Evolutionary conservation across 768 basidiomycete species (phyloP), one percentile per base, ranked within the genome.

Genomic region (Dioszegia crocea): DNA sequence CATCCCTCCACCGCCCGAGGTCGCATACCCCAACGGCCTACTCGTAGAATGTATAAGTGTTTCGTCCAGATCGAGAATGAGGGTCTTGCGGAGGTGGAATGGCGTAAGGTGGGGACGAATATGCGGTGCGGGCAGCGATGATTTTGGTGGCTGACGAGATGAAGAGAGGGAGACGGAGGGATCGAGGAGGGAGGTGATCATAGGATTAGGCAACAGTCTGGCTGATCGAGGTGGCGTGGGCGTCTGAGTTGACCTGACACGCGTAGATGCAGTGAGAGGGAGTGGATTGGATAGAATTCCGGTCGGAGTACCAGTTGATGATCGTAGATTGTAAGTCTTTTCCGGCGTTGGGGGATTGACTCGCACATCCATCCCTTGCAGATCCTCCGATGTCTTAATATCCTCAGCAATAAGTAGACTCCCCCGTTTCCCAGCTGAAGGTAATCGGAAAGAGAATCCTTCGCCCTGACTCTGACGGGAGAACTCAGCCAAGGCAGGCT

Each of bases 41-140:
- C 91, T 89, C 0, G 96, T 98, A 1, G 93, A 96, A 74, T 99
- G 96, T 58, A 98, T 98, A 47, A 99, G 84, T 0, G 96, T 99
- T 79, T 99, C 96, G 76, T 99, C 96, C 51, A 99, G 82, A 79
- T 99, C 96, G 43, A 99, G 84, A 29, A 99, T 92, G 36, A 99
- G 85, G 0, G 92, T 96, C 81, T 99, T 99, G 26, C 84, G 91
- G 30, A 84, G 81, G 67, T 87, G 87, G 63, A 94, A 87, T 2
- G 87, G 85, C 0, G 86, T 84, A 69, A 82, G 85, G 64, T 84
- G 83, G 12, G 81, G 64, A 33, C 58, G 40, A 23, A 48, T 36
- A 21, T 45, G 58, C 8, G 60, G 39, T 51, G 58, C 12, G 31
- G 59, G 16, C 1, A 24, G 14, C 23, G 45, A 11, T 11, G 30